phyloP scores from a whole-genome alignment of 1,284 basidiomycete species.

The Puccinia coronata region DNA sequence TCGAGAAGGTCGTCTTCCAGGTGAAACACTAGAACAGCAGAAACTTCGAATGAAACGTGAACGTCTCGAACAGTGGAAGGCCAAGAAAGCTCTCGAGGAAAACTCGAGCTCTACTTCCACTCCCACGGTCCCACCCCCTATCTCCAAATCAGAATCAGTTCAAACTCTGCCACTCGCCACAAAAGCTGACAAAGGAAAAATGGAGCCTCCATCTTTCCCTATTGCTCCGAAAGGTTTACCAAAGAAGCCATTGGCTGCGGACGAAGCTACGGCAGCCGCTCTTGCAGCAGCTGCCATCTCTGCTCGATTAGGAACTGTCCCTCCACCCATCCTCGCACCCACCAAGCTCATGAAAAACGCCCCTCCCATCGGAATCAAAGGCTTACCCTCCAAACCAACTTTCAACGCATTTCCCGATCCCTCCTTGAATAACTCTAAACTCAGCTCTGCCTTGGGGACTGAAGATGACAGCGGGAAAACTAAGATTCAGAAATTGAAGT shows the following conservation, averaged over 20 bases:
- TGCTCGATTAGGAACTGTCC: constrained; percentile 39
- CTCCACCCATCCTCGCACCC: constrained; percentile 39
- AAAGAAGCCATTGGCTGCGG: constrained; percentile 47
- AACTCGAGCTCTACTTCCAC: constrained; percentile 35
- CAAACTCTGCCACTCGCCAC: neutral
- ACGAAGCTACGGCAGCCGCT: constrained; percentile 47
- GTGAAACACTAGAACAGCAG: constrained; percentile 49
- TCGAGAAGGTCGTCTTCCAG: constrained; percentile 48
- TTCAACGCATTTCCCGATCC: constrained; percentile 41
- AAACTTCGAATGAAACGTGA: constrained; percentile 49
- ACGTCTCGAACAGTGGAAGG: constrained; percentile 50
- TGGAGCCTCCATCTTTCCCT: neutral
- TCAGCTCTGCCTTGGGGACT: constrained; percentile 40
- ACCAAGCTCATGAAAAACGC: constrained; percentile 41
- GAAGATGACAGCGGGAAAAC: constrained; percentile 44
- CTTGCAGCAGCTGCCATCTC: constrained; percentile 48
- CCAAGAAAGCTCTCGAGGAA: constrained; percentile 44
- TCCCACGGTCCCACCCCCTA: neutral
- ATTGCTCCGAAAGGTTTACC: constrained; percentile 40
- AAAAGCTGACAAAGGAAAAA: neutral
- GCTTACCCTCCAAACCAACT: constrained; percentile 45
- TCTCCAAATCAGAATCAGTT: constrained; percentile 19
- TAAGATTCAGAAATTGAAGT: constrained; percentile 50
- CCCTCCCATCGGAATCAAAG: constrained; percentile 47
- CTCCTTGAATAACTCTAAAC: constrained; percentile 30